Evolutionary conservation across 139 green algal species (phyloP), one percentile per base, ranked within the genome.

Genomic region (Coccomyxa sp.): DNA sequence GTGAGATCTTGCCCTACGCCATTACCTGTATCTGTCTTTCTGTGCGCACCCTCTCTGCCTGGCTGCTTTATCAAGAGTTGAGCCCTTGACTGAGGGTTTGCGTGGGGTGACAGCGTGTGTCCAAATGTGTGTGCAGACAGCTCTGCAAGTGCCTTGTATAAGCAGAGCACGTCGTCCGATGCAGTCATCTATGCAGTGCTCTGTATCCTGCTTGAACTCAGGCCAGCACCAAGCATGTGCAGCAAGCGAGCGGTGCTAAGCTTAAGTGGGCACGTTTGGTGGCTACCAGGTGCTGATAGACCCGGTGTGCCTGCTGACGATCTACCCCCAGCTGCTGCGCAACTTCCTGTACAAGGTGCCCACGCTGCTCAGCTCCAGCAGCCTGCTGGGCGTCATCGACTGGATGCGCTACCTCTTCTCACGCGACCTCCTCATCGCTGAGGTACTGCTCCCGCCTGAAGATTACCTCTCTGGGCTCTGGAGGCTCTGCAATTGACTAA

Each of bases 251-350:
- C n/a, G n/a, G n/a, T n/a, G n/a, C n/a, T n/a, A n/a, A n/a, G n/a
- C n/a, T n/a, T n/a, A n/a, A n/a, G n/a, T n/a, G n/a, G n/a, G n/a
- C n/a, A n/a, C n/a, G n/a, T n/a, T n/a, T n/a, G n/a, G n/a, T n/a
- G n/a, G n/a, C n/a, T n/a, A n/a, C 24, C 71, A 84, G 37, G 68
- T 72, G 39, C 58, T 91, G 40, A 73, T 91, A 33, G 87, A 91
- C 78, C 87, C 87, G 2, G 87, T 91, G 7, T 84, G 79, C 70
- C 71, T 88, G 74, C 58, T 91, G 70, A 89, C 82, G 0, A 87
- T 81, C 82, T 84, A 82, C 39, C 86, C 86, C 0, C 73, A 87
- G 74, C 85, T 91, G 35, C 85, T 91, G 16, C 71, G 76, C 73
- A 88, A 85, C 79, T 91, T 91, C 18, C 76, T 91, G 22, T 91